Evolutionary conservation across 148 eudicot genomes (phyloP).

Genomic region (Chenopodium suecicum): DNA sequence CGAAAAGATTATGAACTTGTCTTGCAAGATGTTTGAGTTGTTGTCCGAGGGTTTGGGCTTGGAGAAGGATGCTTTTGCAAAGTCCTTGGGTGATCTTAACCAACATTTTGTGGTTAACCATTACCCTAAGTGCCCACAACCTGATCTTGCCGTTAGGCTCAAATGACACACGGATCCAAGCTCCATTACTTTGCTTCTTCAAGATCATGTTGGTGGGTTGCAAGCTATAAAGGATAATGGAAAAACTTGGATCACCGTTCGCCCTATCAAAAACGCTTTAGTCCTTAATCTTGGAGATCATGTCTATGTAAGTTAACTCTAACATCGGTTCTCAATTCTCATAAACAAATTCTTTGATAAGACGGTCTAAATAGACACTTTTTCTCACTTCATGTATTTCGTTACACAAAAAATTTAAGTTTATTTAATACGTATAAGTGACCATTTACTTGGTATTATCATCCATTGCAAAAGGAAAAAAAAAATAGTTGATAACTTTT

Average conservation of each 20-base stretch:
- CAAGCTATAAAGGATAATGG: slow-evolving; percentile 76
- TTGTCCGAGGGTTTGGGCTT: slow-evolving; percentile 65
- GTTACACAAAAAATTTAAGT: too few species aligned
- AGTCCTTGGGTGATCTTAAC: slow-evolving; percentile 57
- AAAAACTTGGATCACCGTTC: slow-evolving; percentile 71
- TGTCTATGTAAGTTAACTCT: slow-evolving; percentile 40
- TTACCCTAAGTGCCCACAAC: slow-evolving; percentile 77
- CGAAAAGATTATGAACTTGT: slow-evolving; percentile 48
- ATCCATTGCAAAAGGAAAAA: too few species aligned
- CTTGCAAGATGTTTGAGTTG: slow-evolving; percentile 49
- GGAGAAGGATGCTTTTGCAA: slow-evolving; percentile 52
- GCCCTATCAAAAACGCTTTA: slow-evolving; percentile 63
- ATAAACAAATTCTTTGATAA: too few species aligned
- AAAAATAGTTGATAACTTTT: too few species aligned
- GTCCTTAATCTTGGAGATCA: slow-evolving; percentile 72
- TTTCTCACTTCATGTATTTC: too few species aligned
- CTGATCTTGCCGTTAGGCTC: slow-evolving; percentile 64
- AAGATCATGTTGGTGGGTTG: slow-evolving; percentile 74
- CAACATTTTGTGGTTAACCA: slow-evolving; percentile 62
- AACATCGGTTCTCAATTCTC: not conserved
- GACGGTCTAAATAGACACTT: too few species aligned
- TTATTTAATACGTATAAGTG: too few species aligned
- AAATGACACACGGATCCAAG: slow-evolving; percentile 79
- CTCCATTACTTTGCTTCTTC: slow-evolving; percentile 57
- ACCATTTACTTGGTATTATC: too few species aligned